Evolutionary conservation across 1,139 yeast species (phyloP), one percentile per base, ranked within the genome.

Genomic region (Candida tropicalis): DNA sequence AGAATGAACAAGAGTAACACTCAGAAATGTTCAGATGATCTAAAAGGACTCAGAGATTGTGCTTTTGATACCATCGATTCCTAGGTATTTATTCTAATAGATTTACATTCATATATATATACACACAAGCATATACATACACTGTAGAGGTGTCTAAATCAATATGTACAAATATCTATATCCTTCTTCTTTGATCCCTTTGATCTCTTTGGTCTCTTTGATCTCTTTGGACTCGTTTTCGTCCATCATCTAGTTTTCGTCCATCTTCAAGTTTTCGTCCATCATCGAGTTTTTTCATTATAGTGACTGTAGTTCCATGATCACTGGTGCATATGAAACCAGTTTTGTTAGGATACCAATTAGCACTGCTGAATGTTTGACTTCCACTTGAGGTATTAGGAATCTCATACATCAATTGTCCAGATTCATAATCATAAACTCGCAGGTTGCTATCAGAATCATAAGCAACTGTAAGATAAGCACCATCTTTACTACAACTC

Each of bases 401-500:
- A 6, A 77, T 57, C 39, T 69, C 73, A 44, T 56, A 56, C 31
- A 69, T 57, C 42, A 65, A 64, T 17, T 61, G 58, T 0, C 65
- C 61, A 1, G 65, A 42, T 1, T 55, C 62, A 16, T 59, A 48
- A 36, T 76, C 77, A 49, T 63, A 77, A 7, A 82, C 63, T 26
- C 60, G 61, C 4, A 71, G 59, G 39, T 65, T 61, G 38, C 64
- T 62, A 3, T 66, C 73, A 18, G 70, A 68, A 41, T 70, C 79
- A 47, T 68, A 78, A 0, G 78, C 66, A 2, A 74, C 69, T 1
- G 73, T 77, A 4, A 82, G 29, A 41, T 66, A 66, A 4, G 66
- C 55, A 0, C 82, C 82, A 49, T 77, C 79, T 39, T 69, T 54
- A 34, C 75, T 70, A 5, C 70, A 53, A 41, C 68, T 77, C n/a